Evolutionary conservation across 1,284 basidiomycete species (phyloP), one percentile per base, ranked within the genome.

Genomic region (Cryptococcus floricola): DNA sequence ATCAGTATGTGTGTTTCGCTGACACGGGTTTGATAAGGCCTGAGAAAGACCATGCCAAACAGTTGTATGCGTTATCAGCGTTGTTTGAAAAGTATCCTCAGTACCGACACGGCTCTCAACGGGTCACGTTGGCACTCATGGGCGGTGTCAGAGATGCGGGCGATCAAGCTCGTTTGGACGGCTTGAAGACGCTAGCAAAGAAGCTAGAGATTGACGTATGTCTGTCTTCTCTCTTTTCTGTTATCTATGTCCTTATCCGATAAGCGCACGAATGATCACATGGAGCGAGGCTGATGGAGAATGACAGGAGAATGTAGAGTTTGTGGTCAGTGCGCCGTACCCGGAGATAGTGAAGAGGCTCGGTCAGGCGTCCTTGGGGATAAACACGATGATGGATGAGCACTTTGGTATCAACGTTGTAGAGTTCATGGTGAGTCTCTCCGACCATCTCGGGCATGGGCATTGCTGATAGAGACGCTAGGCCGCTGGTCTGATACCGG

Each of bases 391-490:
- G 95, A 84, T 94, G 1, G 94, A 98, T 70, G 96, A 99, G 75
- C 95, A 99, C 73, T 98, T 98, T 66, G 96, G 96, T 2, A 98
- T 99, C 73, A 96, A 94, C 66, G 83, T 99, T 18, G 95, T 98
- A 8, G 95, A 99, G 74, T 95, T 91, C 67, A 95, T 98, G 94
- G 92, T 89, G 52, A 56, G 84, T 74, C 38, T 12, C n/a, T 19
- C 31, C 3, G 25, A 23, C 49, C 25, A 56, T 19, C 34, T 52
- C 50, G 37, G 39, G 23, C 50, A 12, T 38, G 14, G 14, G 25
- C 16, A n/a, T 54, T 50, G 50, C 58, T 59, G 31, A 44, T 31
- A 42, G 56, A 49, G 39, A 23, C 52, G 23, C 18, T 63, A 95
- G 92, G 91, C 93, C 3, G 91, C 95, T 0, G 95, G 95, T 0